phyloP scores from a whole-genome alignment of 495 filamentous ascomycete species.

The Penicillium nucicola region DNA sequence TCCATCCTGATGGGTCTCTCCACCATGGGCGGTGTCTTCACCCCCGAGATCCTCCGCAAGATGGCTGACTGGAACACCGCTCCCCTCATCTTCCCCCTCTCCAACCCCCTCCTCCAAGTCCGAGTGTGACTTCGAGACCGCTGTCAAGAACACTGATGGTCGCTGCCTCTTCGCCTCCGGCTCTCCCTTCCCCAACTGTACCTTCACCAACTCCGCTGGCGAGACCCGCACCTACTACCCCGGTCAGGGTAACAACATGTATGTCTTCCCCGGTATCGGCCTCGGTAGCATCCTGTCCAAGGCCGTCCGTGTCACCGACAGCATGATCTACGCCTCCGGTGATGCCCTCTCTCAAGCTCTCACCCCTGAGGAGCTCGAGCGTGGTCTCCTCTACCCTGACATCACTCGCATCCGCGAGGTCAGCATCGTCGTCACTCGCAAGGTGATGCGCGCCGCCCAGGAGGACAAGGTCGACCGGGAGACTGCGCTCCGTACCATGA shows the following conservation, averaged over 20 bases:
- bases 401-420: slow-evolving; percentile 89
- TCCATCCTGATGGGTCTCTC: slow-evolving; percentile 93
- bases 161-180: slow-evolving; percentile 91
- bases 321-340: slow-evolving; percentile 91
- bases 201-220: slow-evolving; percentile 55
- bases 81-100: slow-evolving; percentile 91
- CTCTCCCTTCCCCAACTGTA: slow-evolving; percentile 80
- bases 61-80: slow-evolving; percentile 77
- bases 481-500: slow-evolving; percentile 62
- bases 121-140: slow-evolving; percentile 94
- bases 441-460: slow-evolving; percentile 91
- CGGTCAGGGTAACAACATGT: slow-evolving; percentile 92
- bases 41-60: slow-evolving; percentile 76
- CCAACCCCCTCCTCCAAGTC: slow-evolving; percentile 94
- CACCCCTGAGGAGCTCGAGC: slow-evolving; percentile 72
- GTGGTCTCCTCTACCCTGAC: slow-evolving; percentile 88
- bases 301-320: slow-evolving; percentile 82
- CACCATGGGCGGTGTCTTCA: slow-evolving; percentile 93
- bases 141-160: slow-evolving; percentile 83
- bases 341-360: slow-evolving; percentile 75
- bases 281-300: slow-evolving; percentile 92
- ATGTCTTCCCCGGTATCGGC: slow-evolving; percentile 96
- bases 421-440: slow-evolving; percentile 79
- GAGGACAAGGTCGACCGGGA: slow-evolving; percentile 80
- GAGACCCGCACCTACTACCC: slow-evolving; percentile 72